Evolutionary conservation across 176 grass and related monocot species (phyloP).

Genomic region (Lolium multiflorum): DNA sequence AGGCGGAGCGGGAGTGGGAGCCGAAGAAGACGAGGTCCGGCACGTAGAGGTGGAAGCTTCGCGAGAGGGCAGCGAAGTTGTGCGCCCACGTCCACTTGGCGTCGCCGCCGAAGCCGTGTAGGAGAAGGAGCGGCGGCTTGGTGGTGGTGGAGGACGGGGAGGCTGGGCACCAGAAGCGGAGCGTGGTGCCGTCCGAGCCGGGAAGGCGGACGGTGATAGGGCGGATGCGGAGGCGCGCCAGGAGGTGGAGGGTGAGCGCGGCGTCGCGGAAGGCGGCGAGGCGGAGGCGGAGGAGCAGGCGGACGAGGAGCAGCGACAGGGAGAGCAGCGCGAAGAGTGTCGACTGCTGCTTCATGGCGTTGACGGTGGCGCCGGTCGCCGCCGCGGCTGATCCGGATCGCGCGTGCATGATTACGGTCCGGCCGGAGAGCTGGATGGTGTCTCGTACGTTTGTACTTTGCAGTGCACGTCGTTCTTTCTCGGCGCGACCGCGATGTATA

Average conservation of each 20-base stretch:
- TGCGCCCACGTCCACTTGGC: slow-evolving; percentile 71
- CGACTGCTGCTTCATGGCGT: slow-evolving; percentile 49
- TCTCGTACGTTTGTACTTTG: not conserved
- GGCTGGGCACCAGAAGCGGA: slow-evolving; percentile 80
- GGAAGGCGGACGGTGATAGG: slow-evolving; percentile 45
- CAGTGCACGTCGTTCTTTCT: not conserved
- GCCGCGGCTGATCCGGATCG: not conserved
- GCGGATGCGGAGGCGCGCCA: slow-evolving; percentile 56
- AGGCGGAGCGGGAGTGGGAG: slow-evolving; percentile 49
- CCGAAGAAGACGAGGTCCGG: slow-evolving; percentile 97
- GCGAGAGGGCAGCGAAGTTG: slow-evolving; percentile 48
- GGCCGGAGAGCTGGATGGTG: not conserved
- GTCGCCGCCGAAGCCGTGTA: slow-evolving; percentile 80
- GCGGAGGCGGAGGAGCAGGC: slow-evolving; percentile 62
- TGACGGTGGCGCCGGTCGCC: not conserved
- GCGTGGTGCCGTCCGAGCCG: slow-evolving; percentile 31
- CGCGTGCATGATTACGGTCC: not conserved
- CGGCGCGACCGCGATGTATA: not conserved
- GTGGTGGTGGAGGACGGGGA: not conserved
- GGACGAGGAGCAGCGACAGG: slow-evolving; percentile 48
- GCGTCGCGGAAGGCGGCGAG: slow-evolving; percentile 62
- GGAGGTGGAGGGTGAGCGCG: slow-evolving; percentile 63
- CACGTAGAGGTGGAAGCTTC: slow-evolving; percentile 70
- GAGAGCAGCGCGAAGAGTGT: slow-evolving; percentile 46
- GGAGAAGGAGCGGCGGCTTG: slow-evolving; percentile 66